Base-by-base conservation (phyloP, 2,329 filamentous ascomycete genomes). In the Tolypocladium inflatum region DNA sequence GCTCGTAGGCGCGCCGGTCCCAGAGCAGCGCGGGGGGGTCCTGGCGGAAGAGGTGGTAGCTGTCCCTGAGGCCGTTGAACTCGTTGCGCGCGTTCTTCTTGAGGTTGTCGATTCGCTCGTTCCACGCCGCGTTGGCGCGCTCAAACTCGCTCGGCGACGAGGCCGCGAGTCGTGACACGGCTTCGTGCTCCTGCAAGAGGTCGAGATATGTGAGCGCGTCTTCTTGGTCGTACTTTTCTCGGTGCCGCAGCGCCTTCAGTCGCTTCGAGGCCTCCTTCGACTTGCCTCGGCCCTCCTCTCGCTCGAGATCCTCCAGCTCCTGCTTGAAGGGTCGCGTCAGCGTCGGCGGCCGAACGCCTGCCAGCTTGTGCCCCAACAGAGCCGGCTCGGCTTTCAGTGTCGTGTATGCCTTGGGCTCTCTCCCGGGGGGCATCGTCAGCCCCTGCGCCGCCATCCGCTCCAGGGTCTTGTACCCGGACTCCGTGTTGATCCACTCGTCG, bases 1-100 rank as follows among this genome's bases (percentile, higher is more conserved):
- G 88, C 65, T 96, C 90, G 65, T 83, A 85, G 2, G 76, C 73
- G 19, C 91, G 84, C 1, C 81, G 78, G 70, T 96, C 90, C 84
- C 86, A 92, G 33, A 77, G 65, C 4, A 93, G 70, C 1, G 79
- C 64, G 0, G 84, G 80, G 1, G 78, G 75, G 0, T 76, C 64
- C 69, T 79, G 75, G 55, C 73, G 68, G 64, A 80, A 76, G 19
- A 80, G 63, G 62, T 82, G 80, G 51, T 78, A 68, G 65, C 85
- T 83, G 64, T 89, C 85, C 37, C 76, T 73, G 54, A 73, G 65
- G 37, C 73, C 68, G 26, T 66, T 58, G 64, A 77, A 77, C 57
- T 76, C 72, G 38, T 68, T 67, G 33, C 65, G 62, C 11, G 63
- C 59, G 64, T 68, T 71, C 58, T 69, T 70, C 57, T 71, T 68